Evolutionary conservation across 441 rosid genomes (phyloP).

Genomic region (Pelargonium citronellum): DNA sequence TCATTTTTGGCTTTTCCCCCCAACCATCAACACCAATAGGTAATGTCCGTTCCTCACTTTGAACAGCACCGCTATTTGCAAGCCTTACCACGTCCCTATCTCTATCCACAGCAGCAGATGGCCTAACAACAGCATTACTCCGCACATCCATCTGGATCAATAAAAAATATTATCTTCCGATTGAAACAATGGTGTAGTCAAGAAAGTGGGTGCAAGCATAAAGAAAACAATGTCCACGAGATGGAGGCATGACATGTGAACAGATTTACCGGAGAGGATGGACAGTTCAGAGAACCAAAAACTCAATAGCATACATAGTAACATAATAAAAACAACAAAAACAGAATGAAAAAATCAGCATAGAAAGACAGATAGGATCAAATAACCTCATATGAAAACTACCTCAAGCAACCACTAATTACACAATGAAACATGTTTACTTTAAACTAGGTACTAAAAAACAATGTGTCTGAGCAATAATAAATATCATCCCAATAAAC

Average conservation of each 20-base stretch:
- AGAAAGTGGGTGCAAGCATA: not conserved
- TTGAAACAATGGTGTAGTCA: conserved; percentile 15
- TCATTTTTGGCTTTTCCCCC: conserved; percentile 87
- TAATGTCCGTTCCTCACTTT: conserved; percentile 68
- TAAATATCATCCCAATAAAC: too few relatives aligned
- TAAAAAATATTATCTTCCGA: conserved; percentile 20
- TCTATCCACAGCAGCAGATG: conserved; percentile 62
- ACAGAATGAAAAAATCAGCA: not conserved
- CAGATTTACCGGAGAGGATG: not conserved
- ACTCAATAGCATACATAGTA: not conserved
- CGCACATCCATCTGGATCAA: conserved; percentile 61
- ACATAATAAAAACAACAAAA: too few relatives aligned
- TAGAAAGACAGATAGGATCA: not conserved
- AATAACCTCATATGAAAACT: not conserved
- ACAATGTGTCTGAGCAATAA: too few relatives aligned
- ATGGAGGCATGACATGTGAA: not conserved
- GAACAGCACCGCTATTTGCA: conserved; percentile 49
- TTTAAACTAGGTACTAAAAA: too few relatives aligned
- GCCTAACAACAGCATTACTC: conserved; percentile 55
- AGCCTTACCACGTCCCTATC: conserved; percentile 65
- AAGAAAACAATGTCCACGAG: not conserved
- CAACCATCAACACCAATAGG: conserved; percentile 80
- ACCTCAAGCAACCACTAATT: not conserved
- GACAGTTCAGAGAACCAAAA: not conserved
- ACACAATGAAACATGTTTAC: too few relatives aligned